These are phyloP conservation scores for Sisymbrium irio DNA, from an alignment of 345 rosid species.

Conservation along the genomic window DNA sequence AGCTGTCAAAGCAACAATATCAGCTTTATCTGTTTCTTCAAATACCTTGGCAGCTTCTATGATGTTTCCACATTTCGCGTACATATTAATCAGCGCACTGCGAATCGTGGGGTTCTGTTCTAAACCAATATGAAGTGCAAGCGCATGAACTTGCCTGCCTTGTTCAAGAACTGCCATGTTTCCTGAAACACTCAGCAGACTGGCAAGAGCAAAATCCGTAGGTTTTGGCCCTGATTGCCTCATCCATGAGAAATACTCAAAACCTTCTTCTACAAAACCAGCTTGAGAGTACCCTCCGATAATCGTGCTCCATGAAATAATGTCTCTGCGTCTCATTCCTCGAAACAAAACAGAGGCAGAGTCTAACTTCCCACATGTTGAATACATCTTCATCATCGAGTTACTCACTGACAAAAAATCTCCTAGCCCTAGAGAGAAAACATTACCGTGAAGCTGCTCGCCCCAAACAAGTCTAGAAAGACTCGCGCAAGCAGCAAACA, in stretches of 20 bases:
- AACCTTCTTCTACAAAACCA: slow-evolving; percentile 67
- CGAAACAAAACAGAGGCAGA: slow-evolving; percentile 57
- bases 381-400: slow-evolving; percentile 64
- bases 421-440: slow-evolving; percentile 47
- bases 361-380: slow-evolving; percentile 55
- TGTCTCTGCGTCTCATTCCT: slow-evolving; percentile 55
- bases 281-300: slow-evolving; percentile 70
- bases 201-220: slow-evolving; percentile 70
- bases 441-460: slow-evolving; percentile 73
- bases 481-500: slow-evolving; percentile 61
- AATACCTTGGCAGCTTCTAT: slow-evolving; percentile 67
- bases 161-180: slow-evolving; percentile 70
- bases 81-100: slow-evolving; percentile 82
- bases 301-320: slow-evolving; percentile 86
- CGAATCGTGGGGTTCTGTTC: slow-evolving; percentile 46
- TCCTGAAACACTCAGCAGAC: slow-evolving; percentile 79
- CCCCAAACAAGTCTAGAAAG: slow-evolving; percentile 70
- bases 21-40: slow-evolving; percentile 45
- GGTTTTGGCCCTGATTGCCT: slow-evolving; percentile 72
- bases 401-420: slow-evolving; percentile 61
- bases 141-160: slow-evolving; percentile 81
- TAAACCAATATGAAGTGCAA: slow-evolving; percentile 53
- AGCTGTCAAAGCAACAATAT: slow-evolving; percentile 74
- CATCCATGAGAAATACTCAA: slow-evolving; percentile 70
- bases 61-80: slow-evolving; percentile 82